Evolutionary conservation across 169 alveolate species (phyloP).

Genomic region (Eimeria maxima): DNA sequence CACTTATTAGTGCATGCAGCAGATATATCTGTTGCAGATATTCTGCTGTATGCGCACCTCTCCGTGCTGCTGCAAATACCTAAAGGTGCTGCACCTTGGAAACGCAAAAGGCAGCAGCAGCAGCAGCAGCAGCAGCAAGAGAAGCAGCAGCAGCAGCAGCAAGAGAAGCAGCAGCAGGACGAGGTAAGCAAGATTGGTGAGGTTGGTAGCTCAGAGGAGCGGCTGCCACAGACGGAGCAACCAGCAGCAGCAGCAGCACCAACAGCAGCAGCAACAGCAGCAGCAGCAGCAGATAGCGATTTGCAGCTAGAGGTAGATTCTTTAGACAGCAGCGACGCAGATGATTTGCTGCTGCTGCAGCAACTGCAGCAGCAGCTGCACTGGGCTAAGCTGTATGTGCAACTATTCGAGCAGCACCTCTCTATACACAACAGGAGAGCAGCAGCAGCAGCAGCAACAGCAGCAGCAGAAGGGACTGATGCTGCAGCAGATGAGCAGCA

Average conservation of each 20-base stretch:
- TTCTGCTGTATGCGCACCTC: slow-evolving; percentile 38
- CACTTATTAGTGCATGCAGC: not conserved
- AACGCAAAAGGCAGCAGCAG: no score
- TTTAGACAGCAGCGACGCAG: not conserved
- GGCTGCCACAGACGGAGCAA: not conserved
- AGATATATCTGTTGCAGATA: not conserved
- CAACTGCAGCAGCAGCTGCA: slow-evolving; percentile 53
- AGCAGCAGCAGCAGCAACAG: slow-evolving; percentile 25
- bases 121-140: slow-evolving; percentile 3
- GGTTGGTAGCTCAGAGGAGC: not conserved
- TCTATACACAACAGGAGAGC: not conserved
- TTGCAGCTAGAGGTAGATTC: slow-evolving; percentile 20
- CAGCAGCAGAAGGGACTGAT: no score
- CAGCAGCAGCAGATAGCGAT: not conserved
- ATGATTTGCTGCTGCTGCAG: not conserved
- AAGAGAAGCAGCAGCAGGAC: slow-evolving; percentile 16
- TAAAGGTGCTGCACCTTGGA: slow-evolving; percentile 23
- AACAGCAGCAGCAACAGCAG: not conserved
- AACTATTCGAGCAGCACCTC: slow-evolving; percentile 10
- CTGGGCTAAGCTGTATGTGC: slow-evolving; percentile 14
- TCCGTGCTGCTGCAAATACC: slow-evolving; percentile 20
- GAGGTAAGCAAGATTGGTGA: not conserved
- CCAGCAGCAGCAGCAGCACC: no score
- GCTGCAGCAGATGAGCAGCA: not conserved
- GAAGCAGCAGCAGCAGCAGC: slow-evolving; percentile 38